Evolutionary conservation across 2,329 filamentous ascomycete genomes (phyloP), one percentile per base, ranked within the genome.

Genomic region (Fusarium sp.): DNA sequence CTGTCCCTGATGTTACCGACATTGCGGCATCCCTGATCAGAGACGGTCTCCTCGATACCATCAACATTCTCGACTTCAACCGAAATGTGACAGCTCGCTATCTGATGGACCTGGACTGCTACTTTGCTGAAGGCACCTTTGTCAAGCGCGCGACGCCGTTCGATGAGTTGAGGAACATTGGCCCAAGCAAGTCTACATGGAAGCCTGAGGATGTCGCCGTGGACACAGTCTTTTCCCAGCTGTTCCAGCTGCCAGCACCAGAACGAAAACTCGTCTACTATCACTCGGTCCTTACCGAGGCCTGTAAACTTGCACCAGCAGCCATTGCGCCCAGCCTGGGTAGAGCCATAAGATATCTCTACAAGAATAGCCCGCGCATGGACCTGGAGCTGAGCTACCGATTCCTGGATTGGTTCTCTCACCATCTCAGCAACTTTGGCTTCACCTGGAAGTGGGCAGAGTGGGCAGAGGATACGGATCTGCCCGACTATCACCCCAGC

Each of bases 381-480:
- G 97, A 99, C 80, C 87, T 98, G 57, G 95, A 98, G 83, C 86
- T 99, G 50, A 89, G 87, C 65, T 93, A 95, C 79, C 91, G 97
- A 30, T 98, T 98, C 84, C 87, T 98, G 80, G 96, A 98, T 82
- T 99, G 97, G 97, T 99, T 99, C 80, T 90, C 96, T 20, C 97
- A 99, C 82, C 97, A 99, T 85, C 86, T 99, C 75, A 98, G 95
- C 85, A 99, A 99, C 85, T 99, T 99, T 81, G 97, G 97, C 63
- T 99, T 98, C 82, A 97, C 97, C 11, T 99, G 97, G 97, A 98
- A 98, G 84, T 99, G 97, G 97, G 92, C 93, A 17, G 97, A 99
- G 85, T 99, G 97, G 97, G 89, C 94, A 57, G 94, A 95, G 17
- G 95, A 98, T 80, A 91, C 98, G 17, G 88, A 91, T 50, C 88